Evolutionary conservation across 108 stramenopile genomes (phyloP), one percentile per base, ranked within the genome.

Genomic region (Hondaea fermentalgiana): DNA sequence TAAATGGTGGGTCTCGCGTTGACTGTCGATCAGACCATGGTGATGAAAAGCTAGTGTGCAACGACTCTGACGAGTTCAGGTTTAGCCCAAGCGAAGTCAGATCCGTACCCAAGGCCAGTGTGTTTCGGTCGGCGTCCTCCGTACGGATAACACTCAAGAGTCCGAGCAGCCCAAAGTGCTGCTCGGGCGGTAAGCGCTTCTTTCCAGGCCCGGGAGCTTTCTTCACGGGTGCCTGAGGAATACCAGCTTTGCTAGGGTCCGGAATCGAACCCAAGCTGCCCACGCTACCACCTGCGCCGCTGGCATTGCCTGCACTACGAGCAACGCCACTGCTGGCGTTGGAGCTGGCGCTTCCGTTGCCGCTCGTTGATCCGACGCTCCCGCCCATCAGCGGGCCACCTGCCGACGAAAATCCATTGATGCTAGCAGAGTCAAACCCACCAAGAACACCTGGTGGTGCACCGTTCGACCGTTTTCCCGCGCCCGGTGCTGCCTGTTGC

Each of bases 81-180:
- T 97, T 98, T 55, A 99, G 95, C 51, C 97, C 98, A 72, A 99
- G 93, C 87, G 96, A 90, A 47, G 98, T 97, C 60, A 98, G 95
- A 92, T 99, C 98, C 16, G 96, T 95, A 29, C 97, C 98, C n/a
- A 98, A 92, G 47, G 97, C 97, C 21, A 98, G 92, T 55, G 95
- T 95, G 90, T 96, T 96, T 76, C 96, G 93, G 93, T 98, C 98
- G 45, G 95, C 95, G 92, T 98, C 97, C 5, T 96, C 96, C 98
- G 98, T 98, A 59, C 98, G 96, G 90, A 98, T 98, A 44, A 98
- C 96, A 87, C 95, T 94, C 53, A 98, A 93, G 71, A 98, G 91
- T 42, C 98, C 98, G 49, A 98, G 91, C 87, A 98, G 92, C 44
- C 98, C 98, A 93, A 95, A 98, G 60, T 57, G 51, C 76, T 83